Percentiles rank a stretch among this genome's conserved stretches.
Evolutionary conservation across 495 filamentous ascomycete genomes (phyloP).

Genomic region (Parathielavia appendiculata): DNA sequence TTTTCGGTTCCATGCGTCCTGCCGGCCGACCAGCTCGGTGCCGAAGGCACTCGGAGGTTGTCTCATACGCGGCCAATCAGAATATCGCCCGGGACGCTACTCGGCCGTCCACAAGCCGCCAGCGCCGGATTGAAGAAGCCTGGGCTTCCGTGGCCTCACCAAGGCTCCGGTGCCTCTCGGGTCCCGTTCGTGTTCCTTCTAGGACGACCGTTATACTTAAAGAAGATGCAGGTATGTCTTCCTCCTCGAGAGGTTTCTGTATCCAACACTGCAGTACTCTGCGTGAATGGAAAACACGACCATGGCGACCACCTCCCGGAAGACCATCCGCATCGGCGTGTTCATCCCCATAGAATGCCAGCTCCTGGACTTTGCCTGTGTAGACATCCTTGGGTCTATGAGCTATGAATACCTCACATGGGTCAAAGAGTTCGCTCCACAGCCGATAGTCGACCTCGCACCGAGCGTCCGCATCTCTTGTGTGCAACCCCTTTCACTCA

Average conservation of each 20-base stretch:
- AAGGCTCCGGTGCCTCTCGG: conserved; percentile 8
- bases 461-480: conserved; percentile 38
- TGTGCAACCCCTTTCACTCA: background rate
- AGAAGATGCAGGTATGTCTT: background rate
- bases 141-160: background rate
- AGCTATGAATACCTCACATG: conserved; percentile 41
- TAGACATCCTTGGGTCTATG: conserved; percentile 46
- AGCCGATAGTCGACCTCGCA: conserved; percentile 35
- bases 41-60: conserved; percentile 21
- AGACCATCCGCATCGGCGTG: conserved; percentile 39
- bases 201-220: background rate
- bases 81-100: background rate
- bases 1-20: background rate
- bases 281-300: background rate
- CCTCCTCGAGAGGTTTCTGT: too few relatives aligned
- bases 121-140: conserved; percentile 1
- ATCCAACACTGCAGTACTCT: too few relatives aligned
- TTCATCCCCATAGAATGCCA: conserved; percentile 43
- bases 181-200: background rate
- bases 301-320: conserved; percentile 9
- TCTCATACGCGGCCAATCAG: conserved; percentile 18
- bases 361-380: conserved; percentile 45
- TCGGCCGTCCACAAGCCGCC: background rate
- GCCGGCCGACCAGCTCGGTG: background rate
- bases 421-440: conserved; percentile 30